Evolutionary conservation across 2,329 filamentous ascomycete species (phyloP).

Genomic region (Acephala macrosclerotiorum): DNA sequence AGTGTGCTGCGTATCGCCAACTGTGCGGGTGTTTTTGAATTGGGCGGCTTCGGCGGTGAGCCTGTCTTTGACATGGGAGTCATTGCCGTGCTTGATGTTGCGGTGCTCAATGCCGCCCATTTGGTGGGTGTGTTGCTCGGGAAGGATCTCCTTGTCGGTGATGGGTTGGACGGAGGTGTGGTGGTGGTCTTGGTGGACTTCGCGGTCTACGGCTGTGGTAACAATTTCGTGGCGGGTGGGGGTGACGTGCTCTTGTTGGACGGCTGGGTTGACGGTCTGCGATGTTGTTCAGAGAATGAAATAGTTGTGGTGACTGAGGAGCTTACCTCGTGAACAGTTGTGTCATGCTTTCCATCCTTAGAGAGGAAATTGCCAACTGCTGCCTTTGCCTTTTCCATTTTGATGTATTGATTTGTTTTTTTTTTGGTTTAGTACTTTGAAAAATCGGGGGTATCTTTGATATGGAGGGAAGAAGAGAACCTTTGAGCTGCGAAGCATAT

Average conservation of each 20-base stretch:
- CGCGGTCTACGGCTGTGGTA: slow-evolving; percentile 69
- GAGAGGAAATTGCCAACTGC: slow-evolving; percentile 67
- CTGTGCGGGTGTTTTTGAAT: slow-evolving; percentile 58
- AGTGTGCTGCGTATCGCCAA: slow-evolving; percentile 57
- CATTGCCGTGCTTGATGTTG: slow-evolving; percentile 66
- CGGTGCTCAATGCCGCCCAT: slow-evolving; percentile 65
- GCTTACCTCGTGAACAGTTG: slow-evolving; percentile 68
- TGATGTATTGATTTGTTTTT: too few relatives aligned
- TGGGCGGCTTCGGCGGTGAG: slow-evolving; percentile 60
- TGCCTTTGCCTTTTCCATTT: slow-evolving; percentile 71
- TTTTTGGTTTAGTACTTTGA: not conserved
- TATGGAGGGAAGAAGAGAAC: slow-evolving; percentile 1
- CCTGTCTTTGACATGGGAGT: slow-evolving; percentile 52
- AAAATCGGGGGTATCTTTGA: slow-evolving; percentile 5
- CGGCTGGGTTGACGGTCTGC: slow-evolving; percentile 61
- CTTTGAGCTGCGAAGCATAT: slow-evolving; percentile 3
- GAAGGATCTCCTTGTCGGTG: slow-evolving; percentile 57
- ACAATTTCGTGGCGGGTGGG: slow-evolving; percentile 68
- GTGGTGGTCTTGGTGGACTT: slow-evolving; percentile 76
- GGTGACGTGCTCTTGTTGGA: slow-evolving; percentile 66
- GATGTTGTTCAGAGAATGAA: slow-evolving; percentile 3
- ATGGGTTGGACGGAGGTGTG: slow-evolving; percentile 75
- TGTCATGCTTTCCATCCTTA: slow-evolving; percentile 70
- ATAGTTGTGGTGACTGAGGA: not conserved
- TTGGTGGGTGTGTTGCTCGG: slow-evolving; percentile 70